Base-by-base conservation (phyloP, 345 rosid genomes). In the Clarkia xantiana region DNA sequence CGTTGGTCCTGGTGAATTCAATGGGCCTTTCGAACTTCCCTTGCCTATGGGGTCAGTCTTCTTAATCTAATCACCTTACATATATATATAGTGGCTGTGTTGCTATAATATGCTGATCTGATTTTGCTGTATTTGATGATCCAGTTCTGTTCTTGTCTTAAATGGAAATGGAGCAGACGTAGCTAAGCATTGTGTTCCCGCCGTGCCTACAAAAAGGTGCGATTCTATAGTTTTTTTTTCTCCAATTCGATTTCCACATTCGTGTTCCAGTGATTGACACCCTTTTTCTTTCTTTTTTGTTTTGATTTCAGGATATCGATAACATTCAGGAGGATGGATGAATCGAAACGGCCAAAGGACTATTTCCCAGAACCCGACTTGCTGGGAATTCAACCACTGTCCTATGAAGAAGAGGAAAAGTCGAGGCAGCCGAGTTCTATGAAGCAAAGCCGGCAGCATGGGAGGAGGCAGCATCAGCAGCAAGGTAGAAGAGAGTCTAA, bases 301-400 rank as follows among this genome's bases (percentile, higher is more conserved):
- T 23, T n/a, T n/a, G 36, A 38, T 68, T 58, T 47, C 18, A 93
- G 99, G 79, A 84, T 93, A 74, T 93, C 99, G 22, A 84, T 93
- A 48, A 93, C 99, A 22, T 87, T 93, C 64, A 78, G 99, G 73
- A 93, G 74, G 70, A 87, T 93, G 99, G 90, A 93, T 55, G 87
- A 78, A 49, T 62, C 71, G 0, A 93, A 84, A 74, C 63, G 71
- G 47, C 96, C 99, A 8, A 39, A 20, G 47, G 67, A 79, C 48
- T 82, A 72, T 73, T 57, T 67, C 45, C 86, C 82, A 29, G 99
- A 82, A 45, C 84, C 81, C 47, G 95, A 82, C 69, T 67, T 93
- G 67, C 88, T 66, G 61, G 82, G 75, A 18, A 72, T 93, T 48
- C 71, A 82, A 59, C 94, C 87, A 50, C 40, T 84, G 49, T 47